phyloP scores from a whole-genome alignment of 148 eudicot species.

The Heliosperma pusillum region DNA sequence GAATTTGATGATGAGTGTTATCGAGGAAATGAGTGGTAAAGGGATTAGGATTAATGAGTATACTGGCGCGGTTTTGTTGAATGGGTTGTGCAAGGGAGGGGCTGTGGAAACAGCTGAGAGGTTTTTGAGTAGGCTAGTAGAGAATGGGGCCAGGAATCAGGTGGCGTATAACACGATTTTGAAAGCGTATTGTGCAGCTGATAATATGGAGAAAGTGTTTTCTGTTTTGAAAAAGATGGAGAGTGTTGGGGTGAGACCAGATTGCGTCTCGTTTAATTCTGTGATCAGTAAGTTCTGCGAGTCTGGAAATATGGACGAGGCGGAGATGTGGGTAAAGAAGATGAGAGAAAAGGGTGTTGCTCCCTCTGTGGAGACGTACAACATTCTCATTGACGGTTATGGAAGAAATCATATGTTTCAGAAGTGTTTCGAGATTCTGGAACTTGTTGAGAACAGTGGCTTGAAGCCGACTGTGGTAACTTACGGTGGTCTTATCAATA shows the following conservation, averaged over 20 bases:
- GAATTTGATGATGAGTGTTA: constrained; percentile 37
- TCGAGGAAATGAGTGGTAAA: constrained; percentile 38
- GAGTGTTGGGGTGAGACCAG: constrained; percentile 44
- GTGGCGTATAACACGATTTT: constrained; percentile 63
- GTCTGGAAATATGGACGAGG: constrained; percentile 53
- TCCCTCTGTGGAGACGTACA: constrained; percentile 61
- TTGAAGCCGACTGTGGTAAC: constrained; percentile 57
- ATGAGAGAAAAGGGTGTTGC: constrained; percentile 56
- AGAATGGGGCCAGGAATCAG: constrained; percentile 42
- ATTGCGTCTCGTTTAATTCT: constrained; percentile 51
- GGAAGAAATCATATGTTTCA: constrained; percentile 54
- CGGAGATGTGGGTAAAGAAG: constrained; percentile 49
- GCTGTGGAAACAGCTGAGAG: constrained; percentile 55
- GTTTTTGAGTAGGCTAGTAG: constrained; percentile 40
- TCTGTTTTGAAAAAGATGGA: constrained; percentile 49
- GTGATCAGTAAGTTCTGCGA: constrained; percentile 55
- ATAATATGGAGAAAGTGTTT: constrained; percentile 52
- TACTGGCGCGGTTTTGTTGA: constrained; percentile 56
- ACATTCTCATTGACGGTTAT: constrained; percentile 64
- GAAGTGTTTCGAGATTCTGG: constrained; percentile 63
- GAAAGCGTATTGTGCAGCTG: constrained; percentile 52
- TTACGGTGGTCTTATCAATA: constrained; percentile 73
- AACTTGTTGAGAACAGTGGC: constrained; percentile 56
- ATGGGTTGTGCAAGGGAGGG: constrained; percentile 68
- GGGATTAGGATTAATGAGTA: constrained; percentile 45